Percentiles rank a stretch among this genome's conserved stretches.
phyloP scores from a whole-genome alignment of 805 yeast species.

The Ogataea neopini region DNA sequence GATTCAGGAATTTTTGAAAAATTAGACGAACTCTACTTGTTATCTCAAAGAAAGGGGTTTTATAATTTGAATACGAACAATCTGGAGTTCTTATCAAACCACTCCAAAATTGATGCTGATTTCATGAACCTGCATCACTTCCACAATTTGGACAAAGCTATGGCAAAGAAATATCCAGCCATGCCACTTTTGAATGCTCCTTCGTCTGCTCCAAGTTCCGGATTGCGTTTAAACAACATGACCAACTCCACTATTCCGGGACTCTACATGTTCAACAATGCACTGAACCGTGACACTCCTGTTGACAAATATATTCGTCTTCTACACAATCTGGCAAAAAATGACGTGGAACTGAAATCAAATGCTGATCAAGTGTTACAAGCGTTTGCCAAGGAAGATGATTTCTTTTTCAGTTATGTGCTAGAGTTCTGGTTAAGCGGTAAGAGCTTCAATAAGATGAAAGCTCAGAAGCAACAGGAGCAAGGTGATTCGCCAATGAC shows the following conservation, averaged over 20 bases:
- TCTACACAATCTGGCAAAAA: slow-evolving; percentile 32
- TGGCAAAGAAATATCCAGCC: slow-evolving; percentile 28
- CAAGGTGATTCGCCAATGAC: neutral
- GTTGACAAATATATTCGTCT: slow-evolving; percentile 31
- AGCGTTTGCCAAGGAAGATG: slow-evolving; percentile 36
- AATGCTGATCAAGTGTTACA: slow-evolving; percentile 29
- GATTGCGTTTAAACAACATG: slow-evolving; percentile 4
- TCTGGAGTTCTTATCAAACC: slow-evolving; percentile 33
- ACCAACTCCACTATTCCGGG: slow-evolving; percentile 20
- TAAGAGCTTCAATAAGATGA: slow-evolving; percentile 32
- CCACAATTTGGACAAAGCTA: slow-evolving; percentile 27
- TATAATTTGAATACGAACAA: slow-evolving; percentile 32
- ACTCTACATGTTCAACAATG: slow-evolving; percentile 19
- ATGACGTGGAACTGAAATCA: slow-evolving; percentile 34
- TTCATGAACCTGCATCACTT: slow-evolving; percentile 32
- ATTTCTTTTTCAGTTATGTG: slow-evolving; percentile 35
- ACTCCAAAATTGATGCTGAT: slow-evolving; percentile 22
- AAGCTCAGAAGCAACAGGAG: slow-evolving; percentile 25
- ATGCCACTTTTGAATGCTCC: slow-evolving; percentile 26
- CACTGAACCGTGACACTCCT: slow-evolving; percentile 21
- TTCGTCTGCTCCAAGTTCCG: slow-evolving; percentile 1
- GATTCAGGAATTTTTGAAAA: slow-evolving; percentile 31
- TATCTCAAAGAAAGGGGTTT: slow-evolving; percentile 37
- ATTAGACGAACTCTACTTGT: slow-evolving; percentile 32
- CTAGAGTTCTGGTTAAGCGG: slow-evolving; percentile 36